Base-by-base conservation (phyloP, 371 early-diverging fungal species). In the Actinomortierella ambigua region DNA sequence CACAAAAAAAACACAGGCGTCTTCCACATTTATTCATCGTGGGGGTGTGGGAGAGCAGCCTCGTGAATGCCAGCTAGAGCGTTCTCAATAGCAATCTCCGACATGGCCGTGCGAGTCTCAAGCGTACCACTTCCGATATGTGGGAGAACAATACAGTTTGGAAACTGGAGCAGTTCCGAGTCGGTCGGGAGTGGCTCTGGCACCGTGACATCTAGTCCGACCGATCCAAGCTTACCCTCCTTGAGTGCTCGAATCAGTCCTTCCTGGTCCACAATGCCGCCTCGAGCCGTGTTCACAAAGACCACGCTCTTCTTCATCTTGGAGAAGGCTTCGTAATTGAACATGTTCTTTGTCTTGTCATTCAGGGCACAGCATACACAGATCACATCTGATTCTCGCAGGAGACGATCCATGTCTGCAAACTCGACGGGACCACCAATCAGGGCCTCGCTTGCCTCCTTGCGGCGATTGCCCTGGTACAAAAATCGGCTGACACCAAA, bases 61-160 rank as follows among this genome's bases (percentile, higher is more conserved):
- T 60, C 61, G 39, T 76, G 63, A 7, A 85, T 62, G 0, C 87
- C 89, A 29, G 79, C 76, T 47, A 83, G 63, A 14, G 82, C 77
- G 55, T 88, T 87, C 47, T 81, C 82, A 26, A 91, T 77, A 2
- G 90, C 89, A 54, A 91, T 65, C 53, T 80, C 77, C 9, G 84
- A 89, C 96, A 95, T 95, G 15, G 83, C 84, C 40, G 90, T 90
- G 43, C 95, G 76, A 0, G 96, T 89, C 68, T 94, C 93, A 28
- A 87, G 69, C 0, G 94, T 93, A 9, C 93, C 95, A 58, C 90
- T 91, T 20, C 93, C 94, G 46, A 75, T 69, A 51, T 80, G 76
- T 2, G 77, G 77, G 28, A 95, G 67, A 5, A 93, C 82, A 3
- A 89, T 68, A 56, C 91, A 90, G 29, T 87, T 88, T 14, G 82